Conservation (phyloP, 306 rosid genomes). For the Castanea mollissima region DNA sequence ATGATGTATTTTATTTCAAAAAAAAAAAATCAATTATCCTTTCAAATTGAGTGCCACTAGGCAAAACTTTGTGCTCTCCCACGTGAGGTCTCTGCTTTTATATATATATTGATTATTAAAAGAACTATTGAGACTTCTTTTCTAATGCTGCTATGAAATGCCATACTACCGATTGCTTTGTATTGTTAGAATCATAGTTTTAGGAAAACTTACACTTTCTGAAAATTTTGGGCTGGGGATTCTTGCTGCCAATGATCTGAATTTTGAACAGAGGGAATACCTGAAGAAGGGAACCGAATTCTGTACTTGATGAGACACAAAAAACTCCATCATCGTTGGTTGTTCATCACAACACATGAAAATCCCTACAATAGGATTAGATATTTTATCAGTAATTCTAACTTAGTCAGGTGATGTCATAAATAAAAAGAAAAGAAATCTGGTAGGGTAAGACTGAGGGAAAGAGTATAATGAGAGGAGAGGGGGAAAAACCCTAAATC, state of each 20-base stretch:
- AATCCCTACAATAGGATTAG: slow-evolving; percentile 42
- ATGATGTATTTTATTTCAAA: too few relatives aligned
- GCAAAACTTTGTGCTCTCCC: too few relatives aligned
- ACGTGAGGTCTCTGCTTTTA: too few relatives aligned
- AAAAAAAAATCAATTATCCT: too few relatives aligned
- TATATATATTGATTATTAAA: too few relatives aligned
- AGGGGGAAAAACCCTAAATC: too few relatives aligned
- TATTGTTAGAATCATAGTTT: slow-evolving; percentile 11
- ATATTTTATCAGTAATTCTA: slow-evolving; percentile 18
- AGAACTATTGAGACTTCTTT: not conserved
- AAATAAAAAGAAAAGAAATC: slow-evolving; percentile 6
- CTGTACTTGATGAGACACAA: slow-evolving; percentile 50
- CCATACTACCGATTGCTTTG: not conserved
- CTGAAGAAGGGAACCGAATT: slow-evolving; percentile 77
- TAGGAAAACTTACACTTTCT: slow-evolving; percentile 80
- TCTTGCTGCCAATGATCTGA: slow-evolving; percentile 75
- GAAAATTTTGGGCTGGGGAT: slow-evolving; percentile 98
- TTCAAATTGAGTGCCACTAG: too few relatives aligned
- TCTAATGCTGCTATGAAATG: not conserved
- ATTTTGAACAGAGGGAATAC: slow-evolving; percentile 81
- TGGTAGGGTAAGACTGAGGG: not conserved
- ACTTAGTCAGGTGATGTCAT: slow-evolving; percentile 12
- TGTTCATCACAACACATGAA: slow-evolving; percentile 55
- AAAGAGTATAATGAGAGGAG: too few relatives aligned
- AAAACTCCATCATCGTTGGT: slow-evolving; percentile 36